These are phyloP conservation scores for Cenchrus purpureus DNA, from an alignment of 176 grass and related monocot genomes.

Conservation along the genomic window DNA sequence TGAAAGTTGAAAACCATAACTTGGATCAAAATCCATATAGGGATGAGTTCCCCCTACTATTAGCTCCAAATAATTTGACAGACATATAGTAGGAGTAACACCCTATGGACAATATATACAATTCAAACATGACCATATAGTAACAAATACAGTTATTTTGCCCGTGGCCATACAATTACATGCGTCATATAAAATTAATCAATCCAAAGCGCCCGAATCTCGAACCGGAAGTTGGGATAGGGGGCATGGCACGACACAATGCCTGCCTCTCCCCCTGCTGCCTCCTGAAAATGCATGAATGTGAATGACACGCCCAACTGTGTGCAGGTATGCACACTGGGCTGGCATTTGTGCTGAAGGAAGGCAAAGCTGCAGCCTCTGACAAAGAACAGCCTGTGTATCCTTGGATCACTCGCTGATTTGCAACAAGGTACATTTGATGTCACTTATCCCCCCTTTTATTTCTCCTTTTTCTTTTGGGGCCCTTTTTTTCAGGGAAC, in stretches of 20 bases:
- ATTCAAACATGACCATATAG: not conserved
- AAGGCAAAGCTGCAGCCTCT: conserved; percentile 17
- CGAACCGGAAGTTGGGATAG: not conserved
- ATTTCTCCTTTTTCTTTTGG: not conserved
- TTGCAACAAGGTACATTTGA: conserved; percentile 38
- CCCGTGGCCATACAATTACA: not conserved
- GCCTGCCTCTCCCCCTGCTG: not conserved
- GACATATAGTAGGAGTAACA: not conserved
- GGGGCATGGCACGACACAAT: not conserved
- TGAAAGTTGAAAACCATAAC: not conserved
- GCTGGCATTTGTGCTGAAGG: conserved; percentile 21
- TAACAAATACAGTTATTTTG: not conserved
- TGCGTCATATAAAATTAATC: not conserved
- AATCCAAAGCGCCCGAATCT: not conserved
- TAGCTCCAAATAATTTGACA: not conserved
- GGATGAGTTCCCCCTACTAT: not conserved
- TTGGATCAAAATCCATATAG: not conserved
- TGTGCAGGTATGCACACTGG: not conserved
- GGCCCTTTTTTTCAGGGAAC: conserved; percentile 36
- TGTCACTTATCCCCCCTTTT: conserved; percentile 16
- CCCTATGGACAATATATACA: not conserved
- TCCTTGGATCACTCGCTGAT: conserved; percentile 43
- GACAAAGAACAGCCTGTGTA: conserved; percentile 15
- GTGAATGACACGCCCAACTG: conserved; percentile 2
- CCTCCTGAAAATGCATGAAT: conserved; percentile 15